Evolutionary conservation across 805 yeast species (phyloP).

Genomic region (Candida arabinofermentans): DNA sequence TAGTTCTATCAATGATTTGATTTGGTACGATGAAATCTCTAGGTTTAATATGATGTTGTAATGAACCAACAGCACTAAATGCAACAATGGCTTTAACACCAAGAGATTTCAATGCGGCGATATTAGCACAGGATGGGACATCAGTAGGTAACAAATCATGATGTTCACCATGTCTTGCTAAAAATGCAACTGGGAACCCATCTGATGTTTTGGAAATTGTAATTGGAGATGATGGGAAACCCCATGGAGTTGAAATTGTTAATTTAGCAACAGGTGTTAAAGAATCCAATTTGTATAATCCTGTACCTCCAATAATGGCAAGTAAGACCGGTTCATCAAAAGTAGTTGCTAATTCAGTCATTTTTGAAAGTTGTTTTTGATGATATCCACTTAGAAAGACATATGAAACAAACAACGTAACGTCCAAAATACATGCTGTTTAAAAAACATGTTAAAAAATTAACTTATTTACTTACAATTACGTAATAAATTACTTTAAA

Average conservation of each 20-base stretch:
- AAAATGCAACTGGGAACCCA: slow-evolving; percentile 87
- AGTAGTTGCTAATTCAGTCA: slow-evolving; percentile 19
- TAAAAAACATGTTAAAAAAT: too few species aligned
- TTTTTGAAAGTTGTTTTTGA: not conserved
- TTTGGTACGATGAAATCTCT: slow-evolving; percentile 96
- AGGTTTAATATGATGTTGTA: slow-evolving; percentile 84
- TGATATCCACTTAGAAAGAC: too few species aligned
- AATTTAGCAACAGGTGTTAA: slow-evolving; percentile 82
- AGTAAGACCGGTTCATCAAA: slow-evolving; percentile 67
- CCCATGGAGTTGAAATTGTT: slow-evolving; percentile 93
- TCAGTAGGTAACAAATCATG: slow-evolving; percentile 89
- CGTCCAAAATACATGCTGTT: too few species aligned
- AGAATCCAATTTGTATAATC: slow-evolving; percentile 83
- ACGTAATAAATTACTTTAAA: too few species aligned
- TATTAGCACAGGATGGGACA: slow-evolving; percentile 91
- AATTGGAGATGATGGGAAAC: slow-evolving; percentile 89
- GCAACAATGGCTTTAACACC: slow-evolving; percentile 89
- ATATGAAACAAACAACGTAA: too few species aligned
- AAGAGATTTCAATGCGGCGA: slow-evolving; percentile 86
- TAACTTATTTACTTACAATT: too few species aligned
- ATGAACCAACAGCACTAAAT: slow-evolving; percentile 93
- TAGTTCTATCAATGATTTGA: slow-evolving; percentile 95
- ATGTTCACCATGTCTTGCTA: slow-evolving; percentile 90
- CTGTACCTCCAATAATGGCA: slow-evolving; percentile 97
- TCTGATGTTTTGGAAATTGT: slow-evolving; percentile 74